Evolutionary conservation across 345 rosid species (phyloP).

Genomic region (Linum lewisii): DNA sequence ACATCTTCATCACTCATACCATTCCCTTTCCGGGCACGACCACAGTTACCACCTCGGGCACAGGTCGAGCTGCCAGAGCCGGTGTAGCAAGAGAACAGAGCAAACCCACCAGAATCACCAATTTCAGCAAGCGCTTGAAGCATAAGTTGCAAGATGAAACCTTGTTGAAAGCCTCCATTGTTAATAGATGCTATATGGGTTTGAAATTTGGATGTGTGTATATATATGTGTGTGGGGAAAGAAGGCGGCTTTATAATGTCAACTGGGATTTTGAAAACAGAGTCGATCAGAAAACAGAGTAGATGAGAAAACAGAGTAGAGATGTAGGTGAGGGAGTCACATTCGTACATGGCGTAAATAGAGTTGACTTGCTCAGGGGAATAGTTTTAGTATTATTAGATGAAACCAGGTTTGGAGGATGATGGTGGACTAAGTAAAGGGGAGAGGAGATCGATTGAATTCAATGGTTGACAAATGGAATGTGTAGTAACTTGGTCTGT

Average conservation of each 20-base stretch:
- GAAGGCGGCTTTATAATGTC: neutral
- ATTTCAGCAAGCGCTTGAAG: neutral
- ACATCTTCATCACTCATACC: neutral
- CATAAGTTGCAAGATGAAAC: neutral
- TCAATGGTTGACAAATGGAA: too few relatives aligned
- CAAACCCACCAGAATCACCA: neutral
- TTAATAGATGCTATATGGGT: neutral
- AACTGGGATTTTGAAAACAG: neutral
- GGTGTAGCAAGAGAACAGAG: neutral
- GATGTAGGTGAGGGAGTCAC: neutral
- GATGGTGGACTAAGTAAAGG: too few relatives aligned
- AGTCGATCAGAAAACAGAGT: too few relatives aligned
- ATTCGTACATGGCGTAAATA: neutral
- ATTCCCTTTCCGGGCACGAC: neutral
- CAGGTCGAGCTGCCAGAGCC: neutral
- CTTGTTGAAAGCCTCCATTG: neutral
- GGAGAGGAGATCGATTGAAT: too few relatives aligned
- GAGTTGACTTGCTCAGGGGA: neutral
- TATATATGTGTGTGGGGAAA: neutral
- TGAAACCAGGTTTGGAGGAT: too few relatives aligned
- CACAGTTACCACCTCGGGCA: neutral
- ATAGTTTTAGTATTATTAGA: too few relatives aligned
- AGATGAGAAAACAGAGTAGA: too few relatives aligned
- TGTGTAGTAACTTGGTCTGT: too few relatives aligned
- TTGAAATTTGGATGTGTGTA: neutral